phyloP scores from a whole-genome alignment of 2,329 filamentous ascomycete species.

The Xylaria polymorpha region DNA sequence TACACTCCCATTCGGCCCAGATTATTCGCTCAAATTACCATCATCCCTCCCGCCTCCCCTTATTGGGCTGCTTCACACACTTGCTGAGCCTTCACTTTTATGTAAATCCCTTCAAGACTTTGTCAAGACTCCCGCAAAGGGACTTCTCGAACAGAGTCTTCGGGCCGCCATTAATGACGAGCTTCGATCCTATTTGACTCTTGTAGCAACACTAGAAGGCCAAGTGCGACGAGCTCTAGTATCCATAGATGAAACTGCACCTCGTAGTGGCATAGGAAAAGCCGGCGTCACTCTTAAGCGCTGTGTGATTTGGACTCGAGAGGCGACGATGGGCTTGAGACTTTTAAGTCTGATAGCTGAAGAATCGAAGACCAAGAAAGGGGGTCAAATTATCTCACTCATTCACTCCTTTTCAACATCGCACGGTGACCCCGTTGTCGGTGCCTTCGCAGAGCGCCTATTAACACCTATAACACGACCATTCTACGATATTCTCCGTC shows the following conservation, averaged over 20 bases:
- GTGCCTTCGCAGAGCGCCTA: conserved; percentile 89
- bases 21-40: conserved; percentile 79
- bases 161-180: conserved; percentile 87
- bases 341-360: conserved; percentile 96
- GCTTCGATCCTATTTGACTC: conserved; percentile 85
- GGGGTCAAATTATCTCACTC: conserved; percentile 90
- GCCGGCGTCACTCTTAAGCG: conserved; percentile 93
- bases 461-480: conserved; percentile 88
- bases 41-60: conserved; percentile 83
- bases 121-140: conserved; percentile 82
- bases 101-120: conserved; percentile 85
- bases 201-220: conserved; percentile 91
- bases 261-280: conserved; percentile 79
- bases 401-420: conserved; percentile 94
- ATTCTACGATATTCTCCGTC: conserved; percentile 94
- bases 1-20: conserved; percentile 79
- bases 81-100: conserved; percentile 93
- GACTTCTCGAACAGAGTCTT: conserved; percentile 91
- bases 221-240: conserved; percentile 88
- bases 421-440: conserved; percentile 94
- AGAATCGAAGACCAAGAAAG: conserved; percentile 83
- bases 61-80: conserved; percentile 84
- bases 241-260: conserved; percentile 74
- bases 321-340: conserved; percentile 93
- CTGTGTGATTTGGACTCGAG: conserved; percentile 96